A percentile compares a stretch with the other conserved stretches of the same genome.
These are phyloP conservation scores for Lentinula detonsa DNA, from an alignment of 768 basidiomycete species.

Conservation along the genomic window DNA sequence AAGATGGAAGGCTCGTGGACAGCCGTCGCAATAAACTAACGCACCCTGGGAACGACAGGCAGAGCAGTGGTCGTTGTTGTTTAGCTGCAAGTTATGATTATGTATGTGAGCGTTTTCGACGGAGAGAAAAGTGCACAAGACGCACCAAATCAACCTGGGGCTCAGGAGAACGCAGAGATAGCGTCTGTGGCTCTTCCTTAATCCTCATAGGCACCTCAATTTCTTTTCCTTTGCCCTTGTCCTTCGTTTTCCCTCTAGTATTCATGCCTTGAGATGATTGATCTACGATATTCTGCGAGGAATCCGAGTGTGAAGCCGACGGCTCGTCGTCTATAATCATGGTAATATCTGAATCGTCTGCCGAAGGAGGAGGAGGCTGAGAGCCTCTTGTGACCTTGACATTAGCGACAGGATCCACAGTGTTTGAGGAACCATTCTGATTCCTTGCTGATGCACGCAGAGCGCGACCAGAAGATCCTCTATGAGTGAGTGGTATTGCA, in stretches of 20 bases:
- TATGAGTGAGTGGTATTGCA: conserved; percentile 18
- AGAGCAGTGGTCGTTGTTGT: conserved; percentile 83
- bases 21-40: conserved; percentile 95
- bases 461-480: conserved; percentile 58
- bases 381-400: conserved; percentile 28
- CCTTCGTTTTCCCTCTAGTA: conserved; percentile 31
- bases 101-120: conserved; percentile 4
- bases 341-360: conserved; percentile 45
- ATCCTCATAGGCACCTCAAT: conserved; percentile 33
- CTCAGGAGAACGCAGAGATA: conserved; percentile 41
- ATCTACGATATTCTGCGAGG: conserved; percentile 36
- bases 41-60: conserved; percentile 78
- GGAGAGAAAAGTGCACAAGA: conserved; percentile 9
- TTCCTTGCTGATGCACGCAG: conserved; percentile 69
- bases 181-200: conserved; percentile 46
- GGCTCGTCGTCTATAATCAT: conserved; percentile 55
- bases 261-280: conserved; percentile 21
- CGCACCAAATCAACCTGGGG: conserved; percentile 33
- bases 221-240: conserved; percentile 47
- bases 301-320: conserved; percentile 58
- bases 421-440: conserved; percentile 38
- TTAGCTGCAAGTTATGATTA: conserved; percentile 26
- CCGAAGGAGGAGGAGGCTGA: conserved; percentile 34
- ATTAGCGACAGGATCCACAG: conserved; percentile 28
- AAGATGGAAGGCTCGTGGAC: conserved; percentile 92